These are phyloP conservation scores for Psilocybe azurescens DNA, from an alignment of 768 basidiomycete species.

Conservation along the genomic window DNA sequence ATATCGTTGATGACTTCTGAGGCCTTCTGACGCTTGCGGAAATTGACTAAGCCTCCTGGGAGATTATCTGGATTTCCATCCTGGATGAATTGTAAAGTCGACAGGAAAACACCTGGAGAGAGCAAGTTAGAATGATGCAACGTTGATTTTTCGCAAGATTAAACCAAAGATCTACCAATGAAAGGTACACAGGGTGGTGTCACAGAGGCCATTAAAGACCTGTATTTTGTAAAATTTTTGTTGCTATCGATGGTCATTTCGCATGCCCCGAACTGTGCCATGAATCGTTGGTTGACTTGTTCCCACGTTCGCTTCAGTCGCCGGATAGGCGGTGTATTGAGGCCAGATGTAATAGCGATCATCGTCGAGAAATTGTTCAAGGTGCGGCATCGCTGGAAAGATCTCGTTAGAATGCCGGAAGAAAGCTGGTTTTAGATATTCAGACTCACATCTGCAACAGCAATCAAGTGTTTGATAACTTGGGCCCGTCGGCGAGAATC, in stretches of 20 bases:
- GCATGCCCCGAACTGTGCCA: slow-evolving; percentile 76
- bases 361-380: slow-evolving; percentile 97
- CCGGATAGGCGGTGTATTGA: slow-evolving; percentile 92
- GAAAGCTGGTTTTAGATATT: background rate
- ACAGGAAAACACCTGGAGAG: slow-evolving; percentile 86
- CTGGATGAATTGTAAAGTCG: slow-evolving; percentile 96
- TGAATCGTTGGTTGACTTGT: slow-evolving; percentile 75
- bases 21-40: slow-evolving; percentile 92
- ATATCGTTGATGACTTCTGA: slow-evolving; percentile 98
- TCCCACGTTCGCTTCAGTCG: slow-evolving; percentile 96
- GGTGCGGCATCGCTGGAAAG: slow-evolving; percentile 78
- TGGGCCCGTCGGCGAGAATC: slow-evolving; percentile 84
- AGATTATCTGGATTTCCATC: slow-evolving; percentile 93
- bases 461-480: slow-evolving; percentile 89
- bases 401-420: slow-evolving; percentile 5
- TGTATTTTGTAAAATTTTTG: slow-evolving; percentile 94
- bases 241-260: slow-evolving; percentile 92
- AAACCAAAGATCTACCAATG: slow-evolving; percentile 65
- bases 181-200: slow-evolving; percentile 96
- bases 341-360: slow-evolving; percentile 93
- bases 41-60: slow-evolving; percentile 84
- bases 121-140: slow-evolving; percentile 10
- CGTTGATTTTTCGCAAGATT: too few relatives aligned
- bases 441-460: slow-evolving; percentile 82
- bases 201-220: slow-evolving; percentile 79